Evolutionary conservation across 2,329 filamentous ascomycete species (phyloP), one percentile per base, ranked within the genome.

Genomic region (Penicillium sp.): DNA sequence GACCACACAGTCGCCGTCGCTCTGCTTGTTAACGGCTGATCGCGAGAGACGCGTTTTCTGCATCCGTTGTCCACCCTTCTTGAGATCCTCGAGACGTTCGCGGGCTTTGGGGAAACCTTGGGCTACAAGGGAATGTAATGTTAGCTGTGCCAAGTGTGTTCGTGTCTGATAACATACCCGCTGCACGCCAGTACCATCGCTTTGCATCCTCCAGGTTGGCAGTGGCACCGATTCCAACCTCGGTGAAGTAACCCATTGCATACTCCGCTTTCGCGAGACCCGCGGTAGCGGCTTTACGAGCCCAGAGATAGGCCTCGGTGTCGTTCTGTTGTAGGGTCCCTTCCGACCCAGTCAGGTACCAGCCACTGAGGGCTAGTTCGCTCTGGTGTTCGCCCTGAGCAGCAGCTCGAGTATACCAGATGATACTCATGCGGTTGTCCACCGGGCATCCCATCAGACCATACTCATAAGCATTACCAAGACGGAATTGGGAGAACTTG

Each of bases 241-340:
- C 92, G 0, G 86, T 93, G 59, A 94, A 95, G 66, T 96, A 95
- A 0, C 92, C 92, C 84, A 98, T 95, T 0, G 90, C 92, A 66
- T 95, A 96, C 68, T 96, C 85, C 0, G 92, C 92, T 71, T 96
- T 98, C 6, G 87, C 81, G 25, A 95, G 67, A 2, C 90, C 88
- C 3, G 87, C 84, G 47, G 82, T 79, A 0, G 92, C 92, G 2
- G 92, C 90, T 66, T 95, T 96, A 14, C 90, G 75, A 8, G 92
- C 90, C 92, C 92, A 98, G 2, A 98, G 76, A 61, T 95, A 98
- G 1, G 92, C 92, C 62, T 98, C 92, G 0, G 86, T 93, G 54
- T 98, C 92, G 59, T 82, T 94, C 63, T 95, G 90, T 55, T 85
- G 80, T 36, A 98, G 68, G 6, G 96, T 85, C 1, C 85, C 85